Base-by-base conservation (phyloP, 495 filamentous ascomycete species). In the Elaphomyces granulatus region DNA sequence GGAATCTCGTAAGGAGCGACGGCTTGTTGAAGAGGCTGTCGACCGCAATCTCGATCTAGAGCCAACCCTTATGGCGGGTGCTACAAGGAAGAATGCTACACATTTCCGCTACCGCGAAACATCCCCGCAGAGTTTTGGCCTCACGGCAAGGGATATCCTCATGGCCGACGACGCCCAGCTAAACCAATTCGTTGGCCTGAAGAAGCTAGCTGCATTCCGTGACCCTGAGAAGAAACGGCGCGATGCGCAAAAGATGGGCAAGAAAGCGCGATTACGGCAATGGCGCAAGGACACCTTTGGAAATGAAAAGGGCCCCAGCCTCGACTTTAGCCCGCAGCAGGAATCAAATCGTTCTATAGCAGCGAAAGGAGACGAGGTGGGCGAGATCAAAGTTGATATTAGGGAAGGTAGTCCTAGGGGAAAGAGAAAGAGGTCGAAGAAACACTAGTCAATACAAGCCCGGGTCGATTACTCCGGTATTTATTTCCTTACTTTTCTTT, bases 231-330 rank as follows among this genome's bases (percentile, higher is more conserved):
- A 87, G 71, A 95, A 96, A 67, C 64, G 63, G 42, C 79, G 78
- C 48, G 90, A 98, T 52, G 77, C 78, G 63, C 93, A 88, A 64
- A 71, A 70, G 47, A 67, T 94, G 21, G 81, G 83, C 43, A 96
- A 95, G 74, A 95, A 95, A 61, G 83, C 82, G 18, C 71, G 86
- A 20, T 61, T 96, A 37, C 66, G 83, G 52, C 70, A 95, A 60
- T 96, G 90, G 90, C 74, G 90, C 41, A 78, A 80, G 61, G 90
- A 95, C 40, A 83, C 80, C 1, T 98, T 95, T 66, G 90, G 90
- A 2, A 66, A 72, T 47, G 78, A 75, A 52, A 61, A 82, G 4
- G 81, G 71, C 1, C 72, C 80, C 2, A 50, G 49, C 20, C 60
- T 61, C 43, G 43, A 50, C n/a, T 48, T 62, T 34, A 41, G 36